phyloP scores from a whole-genome alignment of 1,139 yeast genomes.

The Saccharomycopsis hybrid region DNA sequence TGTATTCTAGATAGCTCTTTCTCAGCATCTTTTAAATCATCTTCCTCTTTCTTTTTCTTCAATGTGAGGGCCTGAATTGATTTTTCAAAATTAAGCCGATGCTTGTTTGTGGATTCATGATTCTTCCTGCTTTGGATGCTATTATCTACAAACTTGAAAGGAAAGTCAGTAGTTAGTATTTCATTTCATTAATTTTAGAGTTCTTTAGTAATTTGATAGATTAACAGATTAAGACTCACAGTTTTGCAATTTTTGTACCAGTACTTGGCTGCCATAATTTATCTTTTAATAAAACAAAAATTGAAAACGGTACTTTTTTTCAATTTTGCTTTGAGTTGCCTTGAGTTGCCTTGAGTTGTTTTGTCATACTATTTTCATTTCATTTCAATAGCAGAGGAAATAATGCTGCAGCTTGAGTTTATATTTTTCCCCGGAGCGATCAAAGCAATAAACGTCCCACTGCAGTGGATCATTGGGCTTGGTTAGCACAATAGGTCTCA shows the following conservation, averaged over 20 bases:
- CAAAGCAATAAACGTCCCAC: too few species aligned
- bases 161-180: neutral
- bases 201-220: neutral
- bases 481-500: too few species aligned
- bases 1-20: constrained; percentile 3
- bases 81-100: constrained; percentile 1
- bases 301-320: neutral
- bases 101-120: constrained; percentile 11
- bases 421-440: too few species aligned
- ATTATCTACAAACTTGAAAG: constrained; percentile 11
- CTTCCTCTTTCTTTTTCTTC: constrained; percentile 5
- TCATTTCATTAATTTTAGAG: neutral
- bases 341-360: neutral
- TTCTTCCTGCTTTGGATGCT: constrained; percentile 1
- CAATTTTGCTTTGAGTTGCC: too few species aligned
- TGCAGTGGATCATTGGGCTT: too few species aligned
- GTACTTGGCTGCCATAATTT: constrained; percentile 2
- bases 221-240: constrained; percentile 1
- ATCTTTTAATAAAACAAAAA: neutral
- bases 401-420: too few species aligned
- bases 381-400: too few species aligned
- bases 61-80: neutral
- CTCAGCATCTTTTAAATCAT: constrained; percentile 1
- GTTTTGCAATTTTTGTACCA: constrained; percentile 13
- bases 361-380: neutral